A percentile compares a stretch with the other conserved stretches of the same genome.
Conservation (phyloP, 2,329 filamentous ascomycete species). For the Aspergillus ibericus region DNA sequence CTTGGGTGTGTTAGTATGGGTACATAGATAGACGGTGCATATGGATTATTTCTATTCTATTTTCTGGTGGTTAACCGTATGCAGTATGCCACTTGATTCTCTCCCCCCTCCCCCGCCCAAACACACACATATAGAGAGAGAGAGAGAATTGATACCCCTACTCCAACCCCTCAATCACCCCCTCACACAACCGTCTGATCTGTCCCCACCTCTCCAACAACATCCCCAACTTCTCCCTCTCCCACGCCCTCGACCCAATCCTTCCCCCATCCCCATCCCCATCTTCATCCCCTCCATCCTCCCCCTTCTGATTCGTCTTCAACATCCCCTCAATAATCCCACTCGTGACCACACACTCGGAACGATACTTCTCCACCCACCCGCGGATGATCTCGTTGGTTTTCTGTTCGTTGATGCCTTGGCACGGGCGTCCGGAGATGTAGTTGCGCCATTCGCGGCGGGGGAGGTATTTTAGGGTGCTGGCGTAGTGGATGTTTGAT, state of each 20-base stretch:
- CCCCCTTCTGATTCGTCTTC: not conserved
- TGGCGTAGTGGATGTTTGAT: slow-evolving; percentile 5
- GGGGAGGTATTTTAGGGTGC: slow-evolving; percentile 33
- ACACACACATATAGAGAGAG: too few relatives aligned
- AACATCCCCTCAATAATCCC: slow-evolving; percentile 8
- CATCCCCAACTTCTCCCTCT: slow-evolving; percentile 16
- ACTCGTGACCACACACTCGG: slow-evolving; percentile 26
- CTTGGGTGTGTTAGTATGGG: not conserved
- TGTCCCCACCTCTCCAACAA: slow-evolving; percentile 35
- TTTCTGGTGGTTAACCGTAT: not conserved
- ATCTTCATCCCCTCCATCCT: not conserved
- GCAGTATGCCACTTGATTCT: too few relatives aligned
- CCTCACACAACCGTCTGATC: slow-evolving; percentile 29
- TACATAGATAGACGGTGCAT: slow-evolving; percentile 7
- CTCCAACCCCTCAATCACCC: slow-evolving; percentile 11
- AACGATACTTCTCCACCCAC: slow-evolving; percentile 28
- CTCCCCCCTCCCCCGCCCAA: not conserved
- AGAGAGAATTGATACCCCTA: too few relatives aligned
- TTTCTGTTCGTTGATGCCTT: slow-evolving; percentile 20
- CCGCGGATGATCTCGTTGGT: slow-evolving; percentile 25
- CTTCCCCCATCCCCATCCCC: not conserved
- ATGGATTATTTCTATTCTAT: not conserved
- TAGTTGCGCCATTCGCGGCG: slow-evolving; percentile 30
- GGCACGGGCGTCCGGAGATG: slow-evolving; percentile 23
- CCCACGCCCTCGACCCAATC: not conserved